Evolutionary conservation across 352 stramenopile species (phyloP).

Genomic region (Pythium insidiosum): DNA sequence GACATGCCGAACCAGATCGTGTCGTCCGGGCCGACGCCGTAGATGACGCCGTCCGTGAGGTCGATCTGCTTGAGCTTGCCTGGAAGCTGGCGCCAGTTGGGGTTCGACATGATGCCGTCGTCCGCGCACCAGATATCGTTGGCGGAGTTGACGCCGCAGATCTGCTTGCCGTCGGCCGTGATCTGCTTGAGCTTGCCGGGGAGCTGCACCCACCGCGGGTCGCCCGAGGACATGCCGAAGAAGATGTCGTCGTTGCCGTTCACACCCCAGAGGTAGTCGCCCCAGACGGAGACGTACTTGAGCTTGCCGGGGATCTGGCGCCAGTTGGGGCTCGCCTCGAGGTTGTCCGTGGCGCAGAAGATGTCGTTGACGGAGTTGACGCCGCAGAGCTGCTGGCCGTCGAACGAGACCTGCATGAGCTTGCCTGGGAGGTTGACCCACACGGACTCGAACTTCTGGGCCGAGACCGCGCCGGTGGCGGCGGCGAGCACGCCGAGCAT

Average conservation of each 20-base stretch:
- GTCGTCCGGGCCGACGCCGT: slow-evolving; percentile 4
- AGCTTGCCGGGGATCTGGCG: slow-evolving; percentile 4
- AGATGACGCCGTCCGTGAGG: slow-evolving; percentile 17
- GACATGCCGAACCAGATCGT: slow-evolving; percentile 16
- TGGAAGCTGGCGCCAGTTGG: slow-evolving; percentile 20
- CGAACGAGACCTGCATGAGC: slow-evolving; percentile 20
- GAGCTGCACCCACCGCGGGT: slow-evolving; percentile 11
- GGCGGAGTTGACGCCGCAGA: slow-evolving; percentile 14
- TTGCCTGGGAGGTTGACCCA: slow-evolving; percentile 15
- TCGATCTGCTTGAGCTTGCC: slow-evolving; percentile 18
- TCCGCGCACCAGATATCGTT: slow-evolving; percentile 20
- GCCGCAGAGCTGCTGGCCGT: slow-evolving; percentile 19
- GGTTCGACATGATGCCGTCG: slow-evolving; percentile 10
- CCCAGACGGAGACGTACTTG: slow-evolving; percentile 14
- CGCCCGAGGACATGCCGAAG: neutral
- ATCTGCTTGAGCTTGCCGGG: slow-evolving; percentile 15
- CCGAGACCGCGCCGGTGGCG: neutral
- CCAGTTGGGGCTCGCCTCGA: slow-evolving; percentile 7
- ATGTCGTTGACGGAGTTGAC: slow-evolving; percentile 14
- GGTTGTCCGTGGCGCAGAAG: slow-evolving; percentile 16
- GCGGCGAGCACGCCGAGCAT: slow-evolving; percentile 3
- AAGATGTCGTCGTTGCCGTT: slow-evolving; percentile 14
- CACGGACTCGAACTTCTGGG: neutral
- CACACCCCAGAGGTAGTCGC: slow-evolving; percentile 16
- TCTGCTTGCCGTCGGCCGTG: slow-evolving; percentile 23